Base-by-base conservation (phyloP, 805 yeast genomes). In the Metschnikowia shivogae region DNA sequence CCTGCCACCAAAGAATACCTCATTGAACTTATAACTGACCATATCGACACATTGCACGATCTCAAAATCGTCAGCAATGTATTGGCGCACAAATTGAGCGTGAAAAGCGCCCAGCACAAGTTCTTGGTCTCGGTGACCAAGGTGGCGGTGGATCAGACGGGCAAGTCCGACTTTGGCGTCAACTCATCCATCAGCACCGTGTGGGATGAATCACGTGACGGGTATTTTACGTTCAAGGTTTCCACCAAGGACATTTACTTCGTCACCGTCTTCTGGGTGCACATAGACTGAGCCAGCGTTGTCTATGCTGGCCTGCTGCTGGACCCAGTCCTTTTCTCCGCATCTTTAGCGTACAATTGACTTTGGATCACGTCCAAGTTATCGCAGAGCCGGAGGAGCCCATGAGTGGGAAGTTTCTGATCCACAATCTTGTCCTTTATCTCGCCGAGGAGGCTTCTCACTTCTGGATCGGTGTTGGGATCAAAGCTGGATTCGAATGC, bases 121-220 rank as follows among this genome's bases (percentile, higher is more conserved):
- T 81, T 78, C 59, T 55, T 82, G 34, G 72, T 78, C 11, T 75
- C 72, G 36, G 56, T 71, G 3, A 72, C 79, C 17, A 52, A 54
- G 2, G 47, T 80, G 4, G 53, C 50, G 8, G 49, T 59, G 17
- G 46, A 50, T 10, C 12, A 36, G 9, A 50, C 52, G 1, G 36
- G 39, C 12, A 57, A 63, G 17, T 54, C 58, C 4, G 56, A 57
- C 20, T 45, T 62, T 34, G 39, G 39, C 9, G 51, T 73, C 14
- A 51, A 62, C 3, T 63, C 73, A 8, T 60, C 68, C 5, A 65
- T 78, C 39, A 84, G 82, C 9, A 74, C 82, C 0, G 63, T 73
- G 4, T 82, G 86, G 86, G 81, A 81, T 49, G 56, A 65, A 7
- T 61, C 64, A 10, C 78, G 68, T 37, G 89, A 82, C 59, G 87